Base-by-base conservation (phyloP, 176 grass and related monocot species). In the Hordeum marinum region DNA sequence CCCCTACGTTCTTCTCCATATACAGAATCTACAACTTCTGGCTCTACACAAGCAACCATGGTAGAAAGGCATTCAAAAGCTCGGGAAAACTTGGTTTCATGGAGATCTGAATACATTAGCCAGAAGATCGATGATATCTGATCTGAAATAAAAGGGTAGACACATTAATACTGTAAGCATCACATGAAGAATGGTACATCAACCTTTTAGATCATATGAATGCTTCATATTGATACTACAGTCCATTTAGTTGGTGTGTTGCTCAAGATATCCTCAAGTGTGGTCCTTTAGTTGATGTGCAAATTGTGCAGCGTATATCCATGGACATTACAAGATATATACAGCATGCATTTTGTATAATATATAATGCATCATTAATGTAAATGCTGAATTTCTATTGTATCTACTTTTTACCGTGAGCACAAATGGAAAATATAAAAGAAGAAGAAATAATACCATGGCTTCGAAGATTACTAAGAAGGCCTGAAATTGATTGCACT, bases 121-220 rank as follows among this genome's bases (percentile, higher is more conserved):
- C 93, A 95, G 89, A 98, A 92, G 41, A 98, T 87, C n/a, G 89
- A 95, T 85, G 93, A 98, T 88, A 94, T 76, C 87, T 89, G 88
- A 84, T 98, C 96, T 98, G 90, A 80, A 94, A 92, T 64, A 50
- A 29, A 27, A 72, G 68, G 63, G 84, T 27, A 78, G 55, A 64
- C 8, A 72, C 29, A 73, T n/a, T 72, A 78, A 45, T 29, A 55
- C 24, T 57, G 23, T 54, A 55, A 77, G 61, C 23, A 77, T 55
- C 23, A 21, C 43, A 35, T 11, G 27, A 57, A 77, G 3, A 66
- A 76, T 5, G 8, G 34, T 12, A 52, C 8, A 75, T 75, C 55
- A 48, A 50, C 43, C 63, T 68, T 50, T 81, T 54, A 43, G 11
- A 54, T 43, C 29, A 68, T 12, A 81, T 55, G 42, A 67, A 69